Base-by-base conservation (phyloP, 257 asterid species). In the Nicotiana benthamiana region DNA sequence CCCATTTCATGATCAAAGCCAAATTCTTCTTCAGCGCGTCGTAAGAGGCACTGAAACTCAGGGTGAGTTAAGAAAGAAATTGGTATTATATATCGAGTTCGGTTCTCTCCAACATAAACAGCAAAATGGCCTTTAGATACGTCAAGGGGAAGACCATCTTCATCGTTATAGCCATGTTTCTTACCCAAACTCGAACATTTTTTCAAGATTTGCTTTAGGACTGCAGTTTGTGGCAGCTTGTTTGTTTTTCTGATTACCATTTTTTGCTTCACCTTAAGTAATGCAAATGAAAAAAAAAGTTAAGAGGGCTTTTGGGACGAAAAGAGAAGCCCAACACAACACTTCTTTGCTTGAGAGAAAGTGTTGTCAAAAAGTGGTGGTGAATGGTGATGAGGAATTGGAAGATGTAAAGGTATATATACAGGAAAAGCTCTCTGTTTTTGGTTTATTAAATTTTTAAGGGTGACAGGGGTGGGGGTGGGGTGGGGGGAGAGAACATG, bases 1-100 rank as follows among this genome's bases (percentile, higher is more conserved):
- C 91, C 91, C 90, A 86, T 88, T 2, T 86, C 88, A 46, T 88
- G 90, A 62, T 86, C 88, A 72, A 88, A 88, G 3, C 91, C 91
- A 53, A 88, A 88, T 65, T 86, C 91, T 60, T 88, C 91, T 70
- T 88, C 91, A 2, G 91, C 90, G 0, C 85, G 88, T 7, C 83
- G 83, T 86, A 82, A 0, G 90, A 88, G 48, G 48, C 48, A 40
- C 48, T 40, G 48, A 40, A 40, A 40, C 48, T 40, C 48, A 40
- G 48, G 48, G 27, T 86, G 88, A 20, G 85, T 75, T 72, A 88
- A 75, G 36, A 84, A 86, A 0, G 91, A 83, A 13, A 88, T 86
- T 27, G 89, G 91, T 6, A 88, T 87, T 56, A 88, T 80, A 81
- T 88, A 84, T 85, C 89, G 79, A 79, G 81, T 86, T 75, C 91